A percentile compares a stretch with the other conserved stretches of the same genome.
phyloP scores from a whole-genome alignment of 2,329 filamentous ascomycete genomes.

The Diaporthe capsici region DNA sequence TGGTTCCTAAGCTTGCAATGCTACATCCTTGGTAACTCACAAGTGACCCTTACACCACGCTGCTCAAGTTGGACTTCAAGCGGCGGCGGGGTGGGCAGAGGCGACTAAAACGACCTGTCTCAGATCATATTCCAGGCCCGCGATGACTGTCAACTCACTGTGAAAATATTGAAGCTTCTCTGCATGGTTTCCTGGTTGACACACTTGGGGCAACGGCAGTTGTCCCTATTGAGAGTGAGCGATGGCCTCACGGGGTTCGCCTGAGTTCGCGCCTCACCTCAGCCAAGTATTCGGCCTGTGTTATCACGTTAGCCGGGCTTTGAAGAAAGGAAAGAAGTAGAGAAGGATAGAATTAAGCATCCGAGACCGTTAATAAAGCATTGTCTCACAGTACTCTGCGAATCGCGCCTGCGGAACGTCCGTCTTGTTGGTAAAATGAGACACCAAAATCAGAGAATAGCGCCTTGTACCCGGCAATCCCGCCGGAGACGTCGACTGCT shows the following conservation, averaged over 20 bases:
- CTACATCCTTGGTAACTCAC: constrained; percentile 53
- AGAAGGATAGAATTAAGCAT: not conserved
- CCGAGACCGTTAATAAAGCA: not conserved
- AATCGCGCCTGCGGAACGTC: not conserved
- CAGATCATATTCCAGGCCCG: constrained; percentile 2
- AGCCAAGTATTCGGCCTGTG: constrained; percentile 37
- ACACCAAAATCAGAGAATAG: not conserved
- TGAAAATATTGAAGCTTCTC: constrained; percentile 77
- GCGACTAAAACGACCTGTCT: constrained; percentile 17
- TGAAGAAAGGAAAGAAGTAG: not conserved
- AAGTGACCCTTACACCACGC: constrained; percentile 62
- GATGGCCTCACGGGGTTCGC: not conserved
- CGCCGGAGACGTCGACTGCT: constrained; percentile 20
- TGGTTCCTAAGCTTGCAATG: constrained; percentile 23
- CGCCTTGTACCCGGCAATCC: not conserved
- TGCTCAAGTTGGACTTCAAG: constrained; percentile 50
- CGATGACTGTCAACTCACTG: constrained; percentile 56
- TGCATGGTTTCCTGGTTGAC: constrained; percentile 80
- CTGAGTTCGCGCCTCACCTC: constrained; percentile 24
- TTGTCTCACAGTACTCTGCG: not conserved
- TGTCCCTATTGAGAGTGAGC: constrained; percentile 66
- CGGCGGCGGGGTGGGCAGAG: constrained; percentile 56
- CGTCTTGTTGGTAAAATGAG: not conserved
- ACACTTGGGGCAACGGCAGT: constrained; percentile 78
- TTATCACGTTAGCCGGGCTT: not conserved